A percentile compares a stretch with the other conserved stretches of the same genome.
Evolutionary conservation across 805 yeast genomes (phyloP).

Genomic region (Ogataea zsoltii): DNA sequence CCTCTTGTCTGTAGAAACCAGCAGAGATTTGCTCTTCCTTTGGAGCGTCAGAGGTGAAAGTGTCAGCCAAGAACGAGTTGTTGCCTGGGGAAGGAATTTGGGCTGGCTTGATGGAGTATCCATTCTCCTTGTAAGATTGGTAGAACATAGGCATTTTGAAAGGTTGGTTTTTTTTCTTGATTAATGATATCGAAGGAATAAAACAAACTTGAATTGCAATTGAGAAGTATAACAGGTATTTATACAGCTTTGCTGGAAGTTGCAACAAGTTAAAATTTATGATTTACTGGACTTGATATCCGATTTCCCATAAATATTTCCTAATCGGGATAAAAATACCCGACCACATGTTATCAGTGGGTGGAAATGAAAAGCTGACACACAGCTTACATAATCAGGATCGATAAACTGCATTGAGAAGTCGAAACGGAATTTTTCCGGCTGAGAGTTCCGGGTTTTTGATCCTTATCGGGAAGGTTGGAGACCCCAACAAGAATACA

Average conservation of each 20-base stretch:
- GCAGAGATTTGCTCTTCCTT: slow-evolving; percentile 59
- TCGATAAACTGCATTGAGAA: slow-evolving; percentile 1
- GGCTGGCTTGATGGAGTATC: slow-evolving; percentile 55
- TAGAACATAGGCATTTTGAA: slow-evolving; percentile 54
- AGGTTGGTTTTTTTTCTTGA: not conserved
- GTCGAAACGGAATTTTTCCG: not conserved
- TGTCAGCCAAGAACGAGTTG: slow-evolving; percentile 70
- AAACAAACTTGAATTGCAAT: not conserved
- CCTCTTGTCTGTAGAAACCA: slow-evolving; percentile 71
- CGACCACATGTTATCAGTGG: slow-evolving; percentile 2
- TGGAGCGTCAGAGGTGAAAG: slow-evolving; percentile 61
- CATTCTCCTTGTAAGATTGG: slow-evolving; percentile 51
- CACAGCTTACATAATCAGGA: not conserved
- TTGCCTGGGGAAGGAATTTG: slow-evolving; percentile 63
- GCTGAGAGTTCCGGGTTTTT: no score
- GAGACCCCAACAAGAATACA: not conserved
- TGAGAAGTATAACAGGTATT: slow-evolving; percentile 3
- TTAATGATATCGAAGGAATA: not conserved
- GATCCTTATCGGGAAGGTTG: slow-evolving; percentile 1
- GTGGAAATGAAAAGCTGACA: not conserved
- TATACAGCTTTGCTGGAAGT: slow-evolving; percentile 1
- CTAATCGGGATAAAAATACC: slow-evolving; percentile 17
- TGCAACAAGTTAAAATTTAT: not conserved
- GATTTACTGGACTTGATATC: not conserved
- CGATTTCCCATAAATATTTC: slow-evolving; percentile 6